These are phyloP conservation scores for Cercophora newfieldiana DNA, from an alignment of 495 filamentous ascomycete species.

Conservation along the genomic window DNA sequence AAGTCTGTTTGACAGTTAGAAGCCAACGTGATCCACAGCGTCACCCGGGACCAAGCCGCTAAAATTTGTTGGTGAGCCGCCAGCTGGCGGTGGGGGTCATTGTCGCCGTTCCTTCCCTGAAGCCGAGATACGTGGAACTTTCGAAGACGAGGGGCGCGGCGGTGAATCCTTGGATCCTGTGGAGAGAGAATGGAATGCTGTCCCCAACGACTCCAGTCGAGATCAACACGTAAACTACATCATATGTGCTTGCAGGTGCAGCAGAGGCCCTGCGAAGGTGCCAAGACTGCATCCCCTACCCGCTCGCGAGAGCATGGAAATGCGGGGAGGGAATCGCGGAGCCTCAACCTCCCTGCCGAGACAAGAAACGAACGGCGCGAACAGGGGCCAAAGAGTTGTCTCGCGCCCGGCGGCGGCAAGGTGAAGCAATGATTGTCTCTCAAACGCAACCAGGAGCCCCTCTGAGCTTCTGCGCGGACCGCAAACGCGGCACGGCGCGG, in stretches of 20 bases:
- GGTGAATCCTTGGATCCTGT: slow-evolving; percentile 7
- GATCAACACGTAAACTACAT: slow-evolving; percentile 27
- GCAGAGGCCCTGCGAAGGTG: not conserved
- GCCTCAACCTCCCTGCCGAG: slow-evolving; percentile 25
- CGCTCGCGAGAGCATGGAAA: not conserved
- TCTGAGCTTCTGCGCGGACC: slow-evolving; percentile 5
- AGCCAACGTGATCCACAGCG: too few species aligned
- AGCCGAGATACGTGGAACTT: not conserved
- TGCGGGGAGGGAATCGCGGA: slow-evolving; percentile 23
- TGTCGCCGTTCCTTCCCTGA: not conserved
- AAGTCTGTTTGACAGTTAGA: too few species aligned
- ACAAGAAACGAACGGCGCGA: slow-evolving; percentile 4
- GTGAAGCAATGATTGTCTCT: slow-evolving; percentile 22
- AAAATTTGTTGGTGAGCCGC: not conserved
- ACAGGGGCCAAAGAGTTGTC: not conserved
- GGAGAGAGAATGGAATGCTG: slow-evolving; percentile 8
- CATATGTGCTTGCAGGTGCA: slow-evolving; percentile 1
- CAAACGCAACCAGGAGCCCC: not conserved
- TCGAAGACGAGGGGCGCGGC: not conserved
- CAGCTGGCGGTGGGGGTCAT: not conserved
- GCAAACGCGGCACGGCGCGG: slow-evolving; percentile 4
- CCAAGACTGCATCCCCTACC: slow-evolving; percentile 12
- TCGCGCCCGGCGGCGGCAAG: not conserved
- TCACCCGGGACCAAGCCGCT: too few species aligned
- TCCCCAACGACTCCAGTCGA: slow-evolving; percentile 13